Percentiles rank a stretch among this genome's conserved stretches.
Evolutionary conservation across 108 stramenopile genomes (phyloP).

Genomic region (Nitzschia sp.): DNA sequence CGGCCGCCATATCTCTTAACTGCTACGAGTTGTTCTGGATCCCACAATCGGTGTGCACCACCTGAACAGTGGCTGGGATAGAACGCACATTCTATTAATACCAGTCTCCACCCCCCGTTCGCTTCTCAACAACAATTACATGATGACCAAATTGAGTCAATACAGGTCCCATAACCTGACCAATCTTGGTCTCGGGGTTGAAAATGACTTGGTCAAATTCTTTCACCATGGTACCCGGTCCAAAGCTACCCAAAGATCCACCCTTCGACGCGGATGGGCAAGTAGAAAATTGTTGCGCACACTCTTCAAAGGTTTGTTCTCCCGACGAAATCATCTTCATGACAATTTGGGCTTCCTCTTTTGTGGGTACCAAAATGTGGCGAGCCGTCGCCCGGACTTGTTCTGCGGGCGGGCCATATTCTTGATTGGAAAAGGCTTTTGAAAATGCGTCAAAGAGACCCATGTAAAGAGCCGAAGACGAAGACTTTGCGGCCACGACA

Average conservation of each 20-base stretch:
- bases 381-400: conserved; percentile 76
- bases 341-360: conserved; percentile 54
- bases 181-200: conserved; percentile 53
- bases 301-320: conserved; percentile 43
- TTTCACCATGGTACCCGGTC: conserved; percentile 79
- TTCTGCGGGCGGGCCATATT: conserved; percentile 74
- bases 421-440: conserved; percentile 61
- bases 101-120: conserved; percentile 62
- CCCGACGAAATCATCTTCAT: conserved; percentile 50
- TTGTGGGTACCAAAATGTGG: conserved; percentile 70
- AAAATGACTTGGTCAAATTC: conserved; percentile 85
- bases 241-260: conserved; percentile 71
- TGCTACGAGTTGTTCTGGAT: too few relatives aligned
- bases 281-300: conserved; percentile 63
- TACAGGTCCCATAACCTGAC: conserved; percentile 62
- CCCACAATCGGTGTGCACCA: too few relatives aligned
- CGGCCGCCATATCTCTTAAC: too few relatives aligned
- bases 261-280: conserved; percentile 67
- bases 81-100: too few relatives aligned
- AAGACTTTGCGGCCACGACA: not conserved
- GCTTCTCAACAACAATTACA: conserved; percentile 79
- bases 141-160: conserved; percentile 76
- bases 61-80: too few relatives aligned
- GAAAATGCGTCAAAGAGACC: conserved; percentile 61
- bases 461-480: conserved; percentile 36